Evolutionary conservation across 139 green algal species (phyloP), one percentile per base, ranked within the genome.

Genomic region (Chlamydomonas incerta): DNA sequence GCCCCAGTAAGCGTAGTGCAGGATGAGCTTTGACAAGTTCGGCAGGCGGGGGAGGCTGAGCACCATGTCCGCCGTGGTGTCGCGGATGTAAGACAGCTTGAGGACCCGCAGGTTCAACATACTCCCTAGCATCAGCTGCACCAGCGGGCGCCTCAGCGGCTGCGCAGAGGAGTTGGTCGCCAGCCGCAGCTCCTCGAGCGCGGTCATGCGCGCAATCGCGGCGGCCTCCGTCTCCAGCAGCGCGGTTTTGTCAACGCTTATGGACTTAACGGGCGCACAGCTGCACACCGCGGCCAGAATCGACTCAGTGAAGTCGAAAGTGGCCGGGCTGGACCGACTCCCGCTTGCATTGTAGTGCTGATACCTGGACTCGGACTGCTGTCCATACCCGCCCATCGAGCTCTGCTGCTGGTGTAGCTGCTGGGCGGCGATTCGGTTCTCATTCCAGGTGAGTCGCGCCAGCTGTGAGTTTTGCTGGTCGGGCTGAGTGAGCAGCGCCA

Each of bases 1-100:
- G 68, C 80, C 80, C 67, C 67, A 86, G 67, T 86, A 80, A 0
- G 80, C 80, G 68, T 86, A 86, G 26, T 77, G 68, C 0, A 86
- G 29, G n/a, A 34, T 50, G 5, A 86, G 68, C 14, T 46, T 47
- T 15, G 52, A 71, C 13, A 86, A 55, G 33, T 58, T 9, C 26
- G 26, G 50, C 68, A 86, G 80, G 28, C 68, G 68, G 31, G 80
- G 26, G 33, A 86, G 68, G 33, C 6, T 46, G 35, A 68, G 26
- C 5, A 41, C 80, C 80, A 85, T 55, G 52, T 85, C 80, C 4
- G 80, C 80, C 0, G 80, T 85, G 4, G 80, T 85, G 52, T 85
- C 80, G 26, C 80, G 80, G 68, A 85, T 85, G 33, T 85, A 85
- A 3, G 80, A 85, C 9, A 85, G 67, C 66, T 76, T 68, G 4